Base-by-base conservation (phyloP, 768 basidiomycete genomes). In the Lyophyllum semitale region DNA sequence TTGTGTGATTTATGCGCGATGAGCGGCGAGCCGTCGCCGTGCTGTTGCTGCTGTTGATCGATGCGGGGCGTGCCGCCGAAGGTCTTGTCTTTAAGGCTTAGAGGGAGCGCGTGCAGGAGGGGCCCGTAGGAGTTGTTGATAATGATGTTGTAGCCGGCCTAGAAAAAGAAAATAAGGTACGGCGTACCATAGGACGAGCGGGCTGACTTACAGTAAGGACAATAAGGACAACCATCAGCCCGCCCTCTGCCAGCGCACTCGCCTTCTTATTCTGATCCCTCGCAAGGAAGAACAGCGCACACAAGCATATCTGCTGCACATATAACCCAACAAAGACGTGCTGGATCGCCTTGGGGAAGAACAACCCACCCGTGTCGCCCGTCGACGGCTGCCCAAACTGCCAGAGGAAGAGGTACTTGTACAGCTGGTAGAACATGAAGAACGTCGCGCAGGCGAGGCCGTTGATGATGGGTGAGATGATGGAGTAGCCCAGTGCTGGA, bases 251-350 rank as follows among this genome's bases (percentile, higher is more conserved):
- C 0, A 90, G 53, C 1, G 91, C 84, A 25, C 80, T 80, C 0
- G 84, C 68, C 0, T 85, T 75, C 0, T 70, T 56, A 26, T 85
- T 73, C 22, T 73, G 63, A 59, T 93, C 72, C 50, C 73, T 76
- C 1, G 88, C 84, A 8, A 99, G 80, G 87, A 99, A 98, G 82
- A 98, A 62, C 42, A 59, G 53, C 46, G 35, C 60, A 59, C 66
- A 68, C 18, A 62, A 44, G 51, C 58, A 61, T 5, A 63, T 42
- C 25, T 97, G 88, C 68, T 95, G 84, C 42, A 99, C 80, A 67
- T 99, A 99, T 67, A 98, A 63, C 3, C 96, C 97, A 20, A 95
- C 93, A 60, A 98, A 98, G 27, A 96, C 66, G 65, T 98, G 97
- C 46, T 91, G 86, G 25, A 98, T 84, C 4, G 97, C 96, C 71